Conservation (phyloP, 192 early-diverging fungal genomes). For the Coemansia sp. region DNA sequence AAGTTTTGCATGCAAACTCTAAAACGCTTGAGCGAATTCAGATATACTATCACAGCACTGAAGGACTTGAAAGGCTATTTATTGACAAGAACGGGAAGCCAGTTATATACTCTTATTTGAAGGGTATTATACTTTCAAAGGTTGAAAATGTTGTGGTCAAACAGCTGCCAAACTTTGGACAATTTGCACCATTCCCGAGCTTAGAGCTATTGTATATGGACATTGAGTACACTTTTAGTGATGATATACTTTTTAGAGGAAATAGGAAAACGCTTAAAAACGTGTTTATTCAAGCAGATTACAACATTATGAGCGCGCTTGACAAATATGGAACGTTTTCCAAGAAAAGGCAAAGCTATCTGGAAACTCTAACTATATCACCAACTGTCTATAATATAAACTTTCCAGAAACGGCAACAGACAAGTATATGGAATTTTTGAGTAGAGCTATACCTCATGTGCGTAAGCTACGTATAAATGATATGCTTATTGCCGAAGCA, state of each 20-base stretch:
- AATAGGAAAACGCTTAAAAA: neutral
- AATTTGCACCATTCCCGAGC: neutral
- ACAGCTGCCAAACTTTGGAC: slow-evolving; percentile 6
- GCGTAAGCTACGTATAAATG: neutral
- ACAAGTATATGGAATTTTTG: neutral
- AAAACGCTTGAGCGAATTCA: slow-evolving; percentile 1
- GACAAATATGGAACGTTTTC: neutral
- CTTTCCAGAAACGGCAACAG: neutral
- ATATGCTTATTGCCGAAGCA: neutral
- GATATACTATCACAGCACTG: neutral
- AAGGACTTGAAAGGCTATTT: slow-evolving; percentile 1
- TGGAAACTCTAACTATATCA: neutral
- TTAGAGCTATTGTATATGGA: neutral
- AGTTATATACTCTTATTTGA: slow-evolving; percentile 4
- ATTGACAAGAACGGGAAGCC: neutral
- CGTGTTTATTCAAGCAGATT: neutral
- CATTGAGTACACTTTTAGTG: neutral
- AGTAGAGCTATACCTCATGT: neutral
- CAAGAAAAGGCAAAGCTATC: neutral
- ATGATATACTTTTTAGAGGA: neutral
- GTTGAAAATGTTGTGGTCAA: neutral
- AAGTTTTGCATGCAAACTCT: slow-evolving; percentile 2
- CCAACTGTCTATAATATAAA: neutral
- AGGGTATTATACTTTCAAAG: neutral
- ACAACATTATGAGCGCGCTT: neutral